These are phyloP conservation scores for Fusarium xyrophilum DNA, from an alignment of 2,329 filamentous ascomycete genomes.

Conservation along the genomic window DNA sequence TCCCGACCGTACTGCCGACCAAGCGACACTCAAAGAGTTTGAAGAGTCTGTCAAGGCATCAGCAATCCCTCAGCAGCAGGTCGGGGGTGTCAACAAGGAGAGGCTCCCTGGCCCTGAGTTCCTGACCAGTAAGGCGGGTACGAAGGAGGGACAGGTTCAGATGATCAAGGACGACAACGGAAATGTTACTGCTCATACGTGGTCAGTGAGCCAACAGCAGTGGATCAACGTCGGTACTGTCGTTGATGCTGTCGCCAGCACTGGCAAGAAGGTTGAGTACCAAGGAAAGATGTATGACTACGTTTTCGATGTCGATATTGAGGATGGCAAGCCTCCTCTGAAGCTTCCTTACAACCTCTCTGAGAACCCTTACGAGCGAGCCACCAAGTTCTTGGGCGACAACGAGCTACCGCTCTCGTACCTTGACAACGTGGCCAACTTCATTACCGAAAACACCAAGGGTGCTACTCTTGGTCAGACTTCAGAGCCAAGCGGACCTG, in stretches of 20 bases:
- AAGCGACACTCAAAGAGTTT: constrained; percentile 74
- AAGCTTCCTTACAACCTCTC: constrained; percentile 95
- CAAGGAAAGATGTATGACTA: constrained; percentile 91
- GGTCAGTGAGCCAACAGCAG: constrained; percentile 74
- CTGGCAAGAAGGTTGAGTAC: constrained; percentile 77
- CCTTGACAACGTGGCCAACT: constrained; percentile 89
- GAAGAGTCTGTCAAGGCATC: constrained; percentile 83
- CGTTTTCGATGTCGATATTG: constrained; percentile 95
- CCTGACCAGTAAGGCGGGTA: constrained; percentile 78
- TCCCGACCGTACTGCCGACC: constrained; percentile 71
- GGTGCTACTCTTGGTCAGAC: constrained; percentile 79
- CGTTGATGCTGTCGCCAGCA: constrained; percentile 85
- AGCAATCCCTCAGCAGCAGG: constrained; percentile 85
- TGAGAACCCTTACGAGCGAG: constrained; percentile 90
- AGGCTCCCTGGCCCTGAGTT: constrained; percentile 89
- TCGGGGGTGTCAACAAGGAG: constrained; percentile 88
- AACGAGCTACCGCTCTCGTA: constrained; percentile 89
- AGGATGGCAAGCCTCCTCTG: constrained; percentile 89
- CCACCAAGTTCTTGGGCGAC: constrained; percentile 86
- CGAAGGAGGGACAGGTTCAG: constrained; percentile 95
- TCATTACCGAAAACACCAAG: constrained; percentile 89
- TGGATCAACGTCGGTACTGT: constrained; percentile 95
- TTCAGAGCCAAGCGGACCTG: constrained; percentile 60
- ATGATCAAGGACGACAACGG: constrained; percentile 87
- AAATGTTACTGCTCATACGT: constrained; percentile 84